These are phyloP conservation scores for Fusarium pseudocircinatum DNA, from an alignment of 2,329 filamentous ascomycete species.

Conservation along the genomic window DNA sequence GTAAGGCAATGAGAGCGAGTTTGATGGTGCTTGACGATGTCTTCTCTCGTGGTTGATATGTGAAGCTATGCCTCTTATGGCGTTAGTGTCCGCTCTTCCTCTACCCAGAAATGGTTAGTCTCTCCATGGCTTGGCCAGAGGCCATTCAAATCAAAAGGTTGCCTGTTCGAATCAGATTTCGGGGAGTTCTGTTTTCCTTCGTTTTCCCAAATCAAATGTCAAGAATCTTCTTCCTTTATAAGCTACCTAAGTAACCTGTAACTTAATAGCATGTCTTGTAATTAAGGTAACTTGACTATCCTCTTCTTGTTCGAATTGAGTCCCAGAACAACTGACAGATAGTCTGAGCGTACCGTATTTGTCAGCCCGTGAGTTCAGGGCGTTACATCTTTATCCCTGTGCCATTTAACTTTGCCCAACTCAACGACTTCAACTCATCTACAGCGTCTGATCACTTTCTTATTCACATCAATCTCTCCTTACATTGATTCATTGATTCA, in stretches of 20 bases:
- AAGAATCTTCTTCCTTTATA: no score
- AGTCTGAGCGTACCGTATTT: constrained; percentile 12
- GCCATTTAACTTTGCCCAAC: not conserved
- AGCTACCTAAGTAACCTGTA: not conserved
- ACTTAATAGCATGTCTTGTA: not conserved
- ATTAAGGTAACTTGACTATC: no score
- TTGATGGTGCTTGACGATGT: not conserved
- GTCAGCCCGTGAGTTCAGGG: constrained; percentile 21
- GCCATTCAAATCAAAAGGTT: not conserved
- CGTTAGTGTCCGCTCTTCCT: not conserved
- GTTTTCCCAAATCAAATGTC: not conserved
- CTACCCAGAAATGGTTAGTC: not conserved
- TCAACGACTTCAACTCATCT: not conserved
- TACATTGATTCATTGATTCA: not conserved
- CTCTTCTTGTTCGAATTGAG: not conserved
- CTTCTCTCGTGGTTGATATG: not conserved
- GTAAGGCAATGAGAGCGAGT: not conserved
- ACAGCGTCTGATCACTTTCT: not conserved
- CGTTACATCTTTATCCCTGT: constrained; percentile 25
- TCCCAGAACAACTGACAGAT: not conserved
- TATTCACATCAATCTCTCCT: not conserved
- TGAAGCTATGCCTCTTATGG: not conserved
- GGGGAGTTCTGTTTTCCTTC: not conserved
- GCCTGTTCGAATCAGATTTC: not conserved
- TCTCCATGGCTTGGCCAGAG: not conserved